A percentile compares a stretch with the other conserved stretches of the same genome.
These are phyloP conservation scores for Aspergillus phoenicis DNA, from an alignment of 2,329 filamentous ascomycete genomes.

Conservation along the genomic window DNA sequence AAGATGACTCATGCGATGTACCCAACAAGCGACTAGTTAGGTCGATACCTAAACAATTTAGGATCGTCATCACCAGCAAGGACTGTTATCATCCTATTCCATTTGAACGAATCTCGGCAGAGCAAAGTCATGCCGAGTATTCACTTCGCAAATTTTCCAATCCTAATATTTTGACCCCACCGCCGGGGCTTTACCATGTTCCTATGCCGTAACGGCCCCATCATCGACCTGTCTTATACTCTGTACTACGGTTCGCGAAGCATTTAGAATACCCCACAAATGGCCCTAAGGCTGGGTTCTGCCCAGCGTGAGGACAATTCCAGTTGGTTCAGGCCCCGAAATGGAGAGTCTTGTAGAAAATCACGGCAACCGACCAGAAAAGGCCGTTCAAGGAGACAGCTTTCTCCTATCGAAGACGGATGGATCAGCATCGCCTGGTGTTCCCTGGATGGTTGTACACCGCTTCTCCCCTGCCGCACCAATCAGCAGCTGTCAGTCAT, in stretches of 20 bases:
- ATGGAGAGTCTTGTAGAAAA: neutral
- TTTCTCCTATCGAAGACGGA: constrained; percentile 11
- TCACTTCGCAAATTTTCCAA: neutral
- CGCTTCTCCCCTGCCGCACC: constrained; percentile 27
- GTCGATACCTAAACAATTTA: neutral
- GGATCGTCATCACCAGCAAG: neutral
- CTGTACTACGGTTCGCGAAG: neutral
- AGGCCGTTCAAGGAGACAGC: neutral
- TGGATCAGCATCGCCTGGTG: constrained; percentile 18
- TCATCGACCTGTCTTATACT: neutral
- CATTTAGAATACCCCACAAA: constrained; percentile 5
- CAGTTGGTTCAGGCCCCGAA: neutral
- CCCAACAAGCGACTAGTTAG: constrained; percentile 8
- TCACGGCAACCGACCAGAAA: constrained; percentile 1
- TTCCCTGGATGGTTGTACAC: constrained; percentile 21
- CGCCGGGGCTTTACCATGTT: neutral
- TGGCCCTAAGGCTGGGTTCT: neutral
- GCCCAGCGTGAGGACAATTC: neutral
- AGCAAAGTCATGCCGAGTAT: neutral
- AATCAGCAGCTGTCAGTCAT: constrained; percentile 20
- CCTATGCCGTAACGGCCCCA: neutral
- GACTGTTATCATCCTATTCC: neutral
- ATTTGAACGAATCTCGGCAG: neutral
- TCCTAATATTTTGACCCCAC: neutral
- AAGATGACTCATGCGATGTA: constrained; percentile 8